Conservation (phyloP, 2,329 filamentous ascomycete species). For the Sarocladium kiliense region DNA sequence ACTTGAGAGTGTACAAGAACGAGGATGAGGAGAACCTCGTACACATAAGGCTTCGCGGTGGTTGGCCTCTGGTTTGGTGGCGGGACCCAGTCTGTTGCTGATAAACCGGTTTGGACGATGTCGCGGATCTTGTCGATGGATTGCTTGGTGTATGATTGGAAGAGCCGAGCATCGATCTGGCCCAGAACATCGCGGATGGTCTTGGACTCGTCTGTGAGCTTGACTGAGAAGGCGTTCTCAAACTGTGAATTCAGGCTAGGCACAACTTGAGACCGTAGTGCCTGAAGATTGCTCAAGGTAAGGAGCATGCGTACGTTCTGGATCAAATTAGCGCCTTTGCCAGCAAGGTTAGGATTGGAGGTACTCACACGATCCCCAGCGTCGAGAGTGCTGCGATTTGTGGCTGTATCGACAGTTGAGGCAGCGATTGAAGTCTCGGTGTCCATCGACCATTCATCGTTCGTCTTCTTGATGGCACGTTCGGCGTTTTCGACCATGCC, state of each 20-base stretch:
- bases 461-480: slow-evolving; percentile 58
- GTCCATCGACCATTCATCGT: slow-evolving; percentile 55
- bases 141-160: slow-evolving; percentile 85
- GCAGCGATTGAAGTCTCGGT: slow-evolving; percentile 34
- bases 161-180: slow-evolving; percentile 87
- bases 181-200: slow-evolving; percentile 85
- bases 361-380: slow-evolving; percentile 50
- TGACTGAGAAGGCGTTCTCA: slow-evolving; percentile 89
- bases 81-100: slow-evolving; percentile 67
- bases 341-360: not conserved
- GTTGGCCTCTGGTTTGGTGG: slow-evolving; percentile 52
- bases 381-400: slow-evolving; percentile 45
- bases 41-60: slow-evolving; percentile 82
- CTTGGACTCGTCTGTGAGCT: slow-evolving; percentile 87
- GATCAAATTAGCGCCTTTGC: slow-evolving; percentile 19
- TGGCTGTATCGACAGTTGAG: slow-evolving; percentile 27
- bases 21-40: slow-evolving; percentile 76
- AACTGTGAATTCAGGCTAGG: slow-evolving; percentile 88
- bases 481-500: slow-evolving; percentile 98
- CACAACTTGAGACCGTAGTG: slow-evolving; percentile 74
- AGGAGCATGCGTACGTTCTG: slow-evolving; percentile 90
- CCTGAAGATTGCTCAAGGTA: slow-evolving; percentile 86
- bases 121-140: slow-evolving; percentile 61
- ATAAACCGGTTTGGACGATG: slow-evolving; percentile 71
- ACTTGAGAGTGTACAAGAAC: slow-evolving; percentile 92